phyloP scores from a whole-genome alignment of 2,329 filamentous ascomycete genomes.

The Fusarium pseudograminearum region DNA sequence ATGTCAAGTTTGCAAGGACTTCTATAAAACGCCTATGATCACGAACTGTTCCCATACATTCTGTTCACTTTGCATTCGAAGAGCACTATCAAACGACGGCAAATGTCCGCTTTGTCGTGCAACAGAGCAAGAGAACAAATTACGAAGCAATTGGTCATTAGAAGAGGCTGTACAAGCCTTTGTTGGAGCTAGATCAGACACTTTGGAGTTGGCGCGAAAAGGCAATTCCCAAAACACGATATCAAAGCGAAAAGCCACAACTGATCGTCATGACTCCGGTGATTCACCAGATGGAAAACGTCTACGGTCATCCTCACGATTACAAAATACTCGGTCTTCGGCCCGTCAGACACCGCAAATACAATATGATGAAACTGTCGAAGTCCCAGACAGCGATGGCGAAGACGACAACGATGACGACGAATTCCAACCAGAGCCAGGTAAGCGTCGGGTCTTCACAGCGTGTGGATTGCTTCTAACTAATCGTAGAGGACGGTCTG shows the following conservation, averaged over 20 bases:
- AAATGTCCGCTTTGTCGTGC: slow-evolving; percentile 88
- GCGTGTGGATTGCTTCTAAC: slow-evolving; percentile 17
- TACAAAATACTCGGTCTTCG: slow-evolving; percentile 58
- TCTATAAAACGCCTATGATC: slow-evolving; percentile 93
- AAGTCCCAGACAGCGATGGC: slow-evolving; percentile 41
- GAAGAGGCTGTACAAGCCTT: slow-evolving; percentile 89
- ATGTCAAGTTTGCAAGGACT: slow-evolving; percentile 98
- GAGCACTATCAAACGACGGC: slow-evolving; percentile 83
- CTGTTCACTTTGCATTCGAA: slow-evolving; percentile 93
- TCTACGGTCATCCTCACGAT: slow-evolving; percentile 64
- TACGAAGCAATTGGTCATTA: slow-evolving; percentile 86
- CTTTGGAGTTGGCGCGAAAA: slow-evolving; percentile 73
- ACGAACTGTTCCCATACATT: slow-evolving; percentile 97
- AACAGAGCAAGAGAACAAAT: slow-evolving; percentile 82
- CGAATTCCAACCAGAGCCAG: slow-evolving; percentile 49
- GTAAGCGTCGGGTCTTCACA: slow-evolving; percentile 25
- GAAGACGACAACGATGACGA: slow-evolving; percentile 46
- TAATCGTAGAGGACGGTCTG: slow-evolving; percentile 73
- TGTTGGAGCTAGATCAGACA: slow-evolving; percentile 68
- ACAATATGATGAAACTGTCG: slow-evolving; percentile 43
- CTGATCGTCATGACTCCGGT: slow-evolving; percentile 47
- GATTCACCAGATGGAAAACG: slow-evolving; percentile 59
- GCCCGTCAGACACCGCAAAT: slow-evolving; percentile 43
- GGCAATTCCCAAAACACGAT: slow-evolving; percentile 7
- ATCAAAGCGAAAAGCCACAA: slow-evolving; percentile 67